Conservation (phyloP, 805 yeast genomes). For the Candida namnaoensis region DNA sequence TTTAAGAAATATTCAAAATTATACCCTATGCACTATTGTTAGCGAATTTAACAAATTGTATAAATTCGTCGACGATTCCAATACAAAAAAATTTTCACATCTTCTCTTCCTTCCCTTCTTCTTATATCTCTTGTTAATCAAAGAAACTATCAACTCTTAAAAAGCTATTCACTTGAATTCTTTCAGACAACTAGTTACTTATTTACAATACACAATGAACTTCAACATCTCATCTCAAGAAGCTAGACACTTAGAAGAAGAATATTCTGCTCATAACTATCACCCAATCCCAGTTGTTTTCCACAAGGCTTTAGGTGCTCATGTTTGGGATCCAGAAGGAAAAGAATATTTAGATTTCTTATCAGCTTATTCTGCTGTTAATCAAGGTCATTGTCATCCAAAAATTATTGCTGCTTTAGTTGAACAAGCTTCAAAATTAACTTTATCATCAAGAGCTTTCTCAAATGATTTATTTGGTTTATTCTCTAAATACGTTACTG, state of each 20-base stretch:
- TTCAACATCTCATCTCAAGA: slow-evolving; percentile 51
- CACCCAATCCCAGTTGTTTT: slow-evolving; percentile 96
- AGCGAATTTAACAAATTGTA: neutral
- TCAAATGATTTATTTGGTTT: slow-evolving; percentile 82
- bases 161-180: too few species aligned
- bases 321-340: slow-evolving; percentile 98
- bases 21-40: neutral
- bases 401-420: slow-evolving; percentile 75
- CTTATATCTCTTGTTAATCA: too few species aligned
- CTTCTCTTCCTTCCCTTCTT: neutral
- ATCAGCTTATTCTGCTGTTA: slow-evolving; percentile 94
- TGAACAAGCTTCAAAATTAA: slow-evolving; percentile 79
- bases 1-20: too few species aligned
- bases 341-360: slow-evolving; percentile 87
- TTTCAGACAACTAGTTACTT: neutral
- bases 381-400: slow-evolving; percentile 98
- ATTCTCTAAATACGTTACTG: slow-evolving; percentile 82
- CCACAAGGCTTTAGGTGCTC: slow-evolving; percentile 79
- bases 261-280: slow-evolving; percentile 93
- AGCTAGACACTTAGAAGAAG: slow-evolving; percentile 60
- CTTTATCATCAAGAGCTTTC: slow-evolving; percentile 88
- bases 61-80: neutral
- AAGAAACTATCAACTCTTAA: too few species aligned
- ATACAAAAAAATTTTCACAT: neutral
- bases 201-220: too few species aligned